Base-by-base conservation (phyloP, 108 stramenopile species). In the Cylindrotheca closterium region DNA sequence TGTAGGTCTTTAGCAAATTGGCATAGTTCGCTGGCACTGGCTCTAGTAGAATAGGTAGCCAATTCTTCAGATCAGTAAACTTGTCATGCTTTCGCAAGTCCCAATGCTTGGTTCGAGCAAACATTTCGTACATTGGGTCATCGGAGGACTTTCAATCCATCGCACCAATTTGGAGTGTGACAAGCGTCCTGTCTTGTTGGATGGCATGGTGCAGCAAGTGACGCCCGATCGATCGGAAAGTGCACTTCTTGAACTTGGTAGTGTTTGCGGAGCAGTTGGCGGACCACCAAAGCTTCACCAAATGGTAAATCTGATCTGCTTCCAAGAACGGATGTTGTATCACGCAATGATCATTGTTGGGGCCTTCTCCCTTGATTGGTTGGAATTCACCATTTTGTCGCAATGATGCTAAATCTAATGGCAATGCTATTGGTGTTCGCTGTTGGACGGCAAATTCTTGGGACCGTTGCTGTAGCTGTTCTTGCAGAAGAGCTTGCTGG, bases 31-130 rank as follows among this genome's bases (percentile, higher is more conserved):
- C 30, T 24, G 55, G 65, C 17, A 65, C 53, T 15, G 65, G 65
- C 65, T 65, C 65, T 42, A 65, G 23, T 28, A 65, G 33, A 0
- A 65, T 33, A 5, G 65, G 65, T 2, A 65, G 24, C 65, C 65
- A 65, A 65, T 65, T 55, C 4, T 31, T 18, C 25, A 65, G 55
- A n/a, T 42, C 15, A 7, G 7, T 7, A 42, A 42, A 42, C 37
- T 42, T 42, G 15, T 42, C 37, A 42, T 7, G 15, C 37, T 42
- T 42, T 10, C 37, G 37, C 7, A 42, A 15, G 10, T 42, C 10
- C 37, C 37, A 42, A 42, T 42, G 7, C 37, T 10, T 15, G 10
- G 37, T 42, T 42, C 37, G 37, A 15, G 15, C 37, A 42, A 42
- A 42, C 37, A 42, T 42, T 7, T 42, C 37, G 37, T 42, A 42